A percentile compares a stretch with the other conserved stretches of the same genome.
Evolutionary conservation across 1,139 yeast species (phyloP).

Genomic region (Yamadazyma dendronema): DNA sequence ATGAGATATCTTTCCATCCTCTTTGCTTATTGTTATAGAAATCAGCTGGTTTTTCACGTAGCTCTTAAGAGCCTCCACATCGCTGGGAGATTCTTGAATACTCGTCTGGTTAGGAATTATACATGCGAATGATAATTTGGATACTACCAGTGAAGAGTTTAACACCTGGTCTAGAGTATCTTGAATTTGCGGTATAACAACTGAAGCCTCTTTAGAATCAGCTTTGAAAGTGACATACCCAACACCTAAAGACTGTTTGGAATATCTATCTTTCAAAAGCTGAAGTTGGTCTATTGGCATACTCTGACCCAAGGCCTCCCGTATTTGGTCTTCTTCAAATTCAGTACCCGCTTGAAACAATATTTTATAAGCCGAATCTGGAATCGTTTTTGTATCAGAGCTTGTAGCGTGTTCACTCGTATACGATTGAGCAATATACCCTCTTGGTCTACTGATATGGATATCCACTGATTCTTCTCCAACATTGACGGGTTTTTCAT

Average conservation of each 20-base stretch:
- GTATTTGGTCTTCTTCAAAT: conserved; percentile 26
- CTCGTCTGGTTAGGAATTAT: conserved; percentile 27
- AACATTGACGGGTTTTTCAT: conserved; percentile 28
- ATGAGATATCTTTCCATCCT: background rate
- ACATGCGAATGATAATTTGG: conserved; percentile 34
- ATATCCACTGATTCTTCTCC: conserved; percentile 22
- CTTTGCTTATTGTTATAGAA: conserved; percentile 13
- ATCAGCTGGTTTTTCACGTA: conserved; percentile 37
- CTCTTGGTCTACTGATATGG: conserved; percentile 55
- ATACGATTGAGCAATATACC: conserved; percentile 48
- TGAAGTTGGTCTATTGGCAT: conserved; percentile 29
- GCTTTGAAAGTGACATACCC: conserved; percentile 38
- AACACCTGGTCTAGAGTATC: conserved; percentile 11
- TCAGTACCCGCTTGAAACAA: conserved; percentile 26
- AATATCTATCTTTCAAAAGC: conserved; percentile 34
- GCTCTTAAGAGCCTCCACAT: conserved; percentile 28
- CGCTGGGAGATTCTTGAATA: conserved; percentile 36
- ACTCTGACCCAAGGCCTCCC: conserved; percentile 22
- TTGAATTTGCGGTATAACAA: conserved; percentile 17
- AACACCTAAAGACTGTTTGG: conserved; percentile 37
- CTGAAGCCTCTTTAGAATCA: conserved; percentile 15
- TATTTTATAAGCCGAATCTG: conserved; percentile 38
- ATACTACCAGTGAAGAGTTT: conserved; percentile 15
- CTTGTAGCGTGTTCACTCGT: conserved; percentile 12
- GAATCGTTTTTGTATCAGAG: conserved; percentile 14